Conservation (phyloP, 2,329 filamentous ascomycete species). For the Hirsutella minnesotensis region DNA sequence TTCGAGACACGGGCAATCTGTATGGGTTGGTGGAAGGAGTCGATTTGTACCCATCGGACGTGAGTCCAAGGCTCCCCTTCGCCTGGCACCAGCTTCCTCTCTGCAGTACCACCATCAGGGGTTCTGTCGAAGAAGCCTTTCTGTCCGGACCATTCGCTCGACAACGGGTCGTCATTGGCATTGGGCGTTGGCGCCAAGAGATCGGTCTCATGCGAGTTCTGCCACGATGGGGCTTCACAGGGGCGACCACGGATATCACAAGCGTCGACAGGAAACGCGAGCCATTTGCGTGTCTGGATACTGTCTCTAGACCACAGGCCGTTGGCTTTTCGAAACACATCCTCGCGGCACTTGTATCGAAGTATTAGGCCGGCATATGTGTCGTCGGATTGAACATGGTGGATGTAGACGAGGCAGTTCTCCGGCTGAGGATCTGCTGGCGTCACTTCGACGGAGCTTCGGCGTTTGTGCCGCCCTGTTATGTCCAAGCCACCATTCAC, state of each 20-base stretch:
- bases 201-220: slow-evolving; percentile 16
- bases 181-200: slow-evolving; percentile 37
- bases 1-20: slow-evolving; percentile 80
- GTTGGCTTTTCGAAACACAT: slow-evolving; percentile 76
- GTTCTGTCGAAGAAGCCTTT: slow-evolving; percentile 30
- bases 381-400: slow-evolving; percentile 71
- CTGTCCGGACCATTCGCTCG: slow-evolving; percentile 15
- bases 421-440: slow-evolving; percentile 45
- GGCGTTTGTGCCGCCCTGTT: slow-evolving; percentile 47
- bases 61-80: slow-evolving; percentile 71
- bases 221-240: slow-evolving; percentile 39
- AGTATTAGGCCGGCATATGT: slow-evolving; percentile 87
- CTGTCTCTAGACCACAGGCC: slow-evolving; percentile 90
- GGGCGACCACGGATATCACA: slow-evolving; percentile 71
- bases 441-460: slow-evolving; percentile 54
- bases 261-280: slow-evolving; percentile 80
- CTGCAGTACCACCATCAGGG: slow-evolving; percentile 16
- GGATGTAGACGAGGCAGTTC: slow-evolving; percentile 80
- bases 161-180: slow-evolving; percentile 13
- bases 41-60: slow-evolving; percentile 78
- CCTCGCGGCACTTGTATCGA: slow-evolving; percentile 76
- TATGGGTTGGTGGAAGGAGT: slow-evolving; percentile 55
- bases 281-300: slow-evolving; percentile 69
- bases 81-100: slow-evolving; percentile 14
- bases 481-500: slow-evolving; percentile 47